Base-by-base conservation (phyloP, 1,284 basidiomycete species). In the Malassezia restricta region DNA sequence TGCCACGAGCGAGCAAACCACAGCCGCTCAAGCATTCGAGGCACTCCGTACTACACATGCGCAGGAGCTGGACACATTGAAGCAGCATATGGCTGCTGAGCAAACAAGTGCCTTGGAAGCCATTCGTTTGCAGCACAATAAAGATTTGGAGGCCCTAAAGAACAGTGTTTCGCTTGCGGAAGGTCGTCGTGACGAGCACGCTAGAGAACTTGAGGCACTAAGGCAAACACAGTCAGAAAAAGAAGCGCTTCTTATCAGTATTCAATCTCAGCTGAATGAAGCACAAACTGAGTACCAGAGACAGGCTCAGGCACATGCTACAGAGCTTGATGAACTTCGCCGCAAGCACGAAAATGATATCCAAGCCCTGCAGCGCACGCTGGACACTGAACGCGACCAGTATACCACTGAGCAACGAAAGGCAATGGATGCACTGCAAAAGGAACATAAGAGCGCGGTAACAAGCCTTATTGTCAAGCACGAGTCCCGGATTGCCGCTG, bases 321-420 rank as follows among this genome's bases (percentile, higher is more conserved):
- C 40, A 6, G 33, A 11, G 29, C 40, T 43, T 51, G 46, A 39
- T 43, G 42, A 40, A 48, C 54, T 14, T 38, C 37, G 31, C 24
- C 51, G 48, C 40, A 32, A 58, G 44, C 39, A 33, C 14, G 30
- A 29, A 3, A 28, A 28, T 14, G 44, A 52, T 38, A 43, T 47
- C 9, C 39, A 28, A 8, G 9, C 17, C 27, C 44, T 29, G 3
- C 29, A 37, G 4, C 14, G 20, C 14, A 30, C 32, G 15, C 20
- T 48, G 6, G 38, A 32, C n/a, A 15, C 38, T 9, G 14, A 38
- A 29, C 46, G 46, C 27, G 46, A 48, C 29, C 17, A 17, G 20
- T 35, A 47, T 29, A 40, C 51, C 5, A 62, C 62, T 29, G 44
- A 51, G 43, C 42, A 60, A 41, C 61, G 62, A 8, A 48, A 48